phyloP scores from a whole-genome alignment of 371 early-diverging fungal species.

The Saksenaea oblongispora region DNA sequence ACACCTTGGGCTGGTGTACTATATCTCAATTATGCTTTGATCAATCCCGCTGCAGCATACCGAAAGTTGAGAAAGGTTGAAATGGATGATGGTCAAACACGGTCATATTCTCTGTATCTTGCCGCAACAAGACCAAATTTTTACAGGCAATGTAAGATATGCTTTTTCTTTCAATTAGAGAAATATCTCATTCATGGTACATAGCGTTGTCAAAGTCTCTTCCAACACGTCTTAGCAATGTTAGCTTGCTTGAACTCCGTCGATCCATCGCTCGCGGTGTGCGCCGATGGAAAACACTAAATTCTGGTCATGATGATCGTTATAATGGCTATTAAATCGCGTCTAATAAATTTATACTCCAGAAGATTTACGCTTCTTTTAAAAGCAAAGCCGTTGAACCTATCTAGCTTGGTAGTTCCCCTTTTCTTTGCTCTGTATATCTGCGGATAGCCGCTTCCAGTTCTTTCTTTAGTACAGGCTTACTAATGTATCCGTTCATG shows the following conservation, averaged over 20 bases:
- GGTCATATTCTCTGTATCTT: constrained; percentile 59
- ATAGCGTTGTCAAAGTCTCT: not conserved
- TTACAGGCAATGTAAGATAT: constrained; percentile 16
- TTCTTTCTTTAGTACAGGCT: constrained; percentile 51
- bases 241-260: not conserved
- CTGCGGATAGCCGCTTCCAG: constrained; percentile 34
- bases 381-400: no score
- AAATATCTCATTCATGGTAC: not conserved
- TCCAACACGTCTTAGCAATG: not conserved
- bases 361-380: no score
- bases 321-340: constrained; percentile 16
- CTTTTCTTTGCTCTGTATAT: constrained; percentile 15
- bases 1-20: constrained; percentile 61
- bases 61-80: constrained; percentile 30
- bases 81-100: constrained; percentile 65
- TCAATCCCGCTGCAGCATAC: constrained; percentile 50
- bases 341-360: no score
- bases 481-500: constrained; percentile 40
- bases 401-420: not conserved
- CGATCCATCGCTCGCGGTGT: not conserved
- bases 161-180: not conserved
- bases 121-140: constrained; percentile 51
- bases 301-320: constrained; percentile 15
- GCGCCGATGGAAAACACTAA: not conserved
- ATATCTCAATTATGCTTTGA: constrained; percentile 54